Base-by-base conservation (phyloP, 768 basidiomycete species). In the Mycena chlorophos region DNA sequence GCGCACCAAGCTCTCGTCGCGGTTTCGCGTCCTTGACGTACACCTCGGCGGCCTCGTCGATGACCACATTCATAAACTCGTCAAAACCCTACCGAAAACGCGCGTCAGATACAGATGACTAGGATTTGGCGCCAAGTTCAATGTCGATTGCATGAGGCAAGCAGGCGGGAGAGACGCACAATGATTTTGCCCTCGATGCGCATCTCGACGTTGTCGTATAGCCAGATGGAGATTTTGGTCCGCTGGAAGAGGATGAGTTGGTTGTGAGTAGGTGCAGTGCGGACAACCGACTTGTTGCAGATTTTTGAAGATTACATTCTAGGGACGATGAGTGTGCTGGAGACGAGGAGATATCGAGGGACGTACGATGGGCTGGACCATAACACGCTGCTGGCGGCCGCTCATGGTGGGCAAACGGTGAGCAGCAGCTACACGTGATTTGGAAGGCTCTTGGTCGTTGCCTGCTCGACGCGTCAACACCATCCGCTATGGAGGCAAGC, bases 301-400 rank as follows among this genome's bases (percentile, higher is more conserved):
- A 75, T 96, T 92, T 87, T 96, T 95, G 82, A 97, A 97, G 73
- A 97, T 97, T 60, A 96, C 90, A 78, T 96, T 96, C 93, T 95
- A 34, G 22, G 39, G 30, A 46, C 49, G 38, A 56, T 40, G 30
- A 62, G 58, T 58, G 60, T 50, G 47, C 43, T 43, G 13, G 28
- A 23, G 50, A 42, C 29, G 46, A 31, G 37, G 4, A 20, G n/a
- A 28, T 27, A 38, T 40, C 49, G 6, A 28, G 55, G 58, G 29
- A 78, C 91, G 66, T 73, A 96, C 95, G 87, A 97, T 97, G 86
- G 94, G 94, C 75, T 98, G 96, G 58, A 98, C 96, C 93, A 98
- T 94, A 81, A 98, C 95, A 69, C 94, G 90, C 69, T 94, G 89
- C 70, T 93, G 91, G 67, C 94, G 89, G 66, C 84, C 86, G 29